Evolutionary conservation across 768 basidiomycete species (phyloP).

Genomic region (Kwoniella sp.): DNA sequence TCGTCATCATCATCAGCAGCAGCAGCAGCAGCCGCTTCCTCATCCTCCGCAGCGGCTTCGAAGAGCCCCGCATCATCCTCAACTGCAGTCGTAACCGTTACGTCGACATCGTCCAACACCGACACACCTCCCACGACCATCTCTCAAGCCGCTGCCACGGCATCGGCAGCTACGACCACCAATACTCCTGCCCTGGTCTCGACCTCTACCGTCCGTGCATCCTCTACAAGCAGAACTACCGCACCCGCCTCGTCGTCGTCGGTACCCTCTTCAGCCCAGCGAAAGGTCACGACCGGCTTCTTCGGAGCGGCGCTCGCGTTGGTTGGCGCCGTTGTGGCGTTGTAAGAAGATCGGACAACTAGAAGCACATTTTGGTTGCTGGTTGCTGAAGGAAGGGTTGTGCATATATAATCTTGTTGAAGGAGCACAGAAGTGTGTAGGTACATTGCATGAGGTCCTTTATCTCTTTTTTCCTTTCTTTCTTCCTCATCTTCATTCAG

Average conservation of each 20-base stretch:
- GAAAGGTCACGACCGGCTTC: background rate
- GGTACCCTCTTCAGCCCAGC: background rate
- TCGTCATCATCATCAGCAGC: background rate
- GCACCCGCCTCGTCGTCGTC: background rate
- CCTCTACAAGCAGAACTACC: background rate
- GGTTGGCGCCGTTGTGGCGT: background rate
- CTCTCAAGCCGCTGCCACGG: conserved; percentile 10
- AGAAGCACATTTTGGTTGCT: no score
- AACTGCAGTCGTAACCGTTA: conserved; percentile 8
- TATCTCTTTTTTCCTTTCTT: no score
- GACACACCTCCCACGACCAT: conserved; percentile 15
- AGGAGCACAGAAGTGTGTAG: no score
- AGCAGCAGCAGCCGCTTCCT: background rate
- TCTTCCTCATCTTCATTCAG: no score
- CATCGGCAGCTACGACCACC: background rate
- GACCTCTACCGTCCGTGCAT: conserved; percentile 8
- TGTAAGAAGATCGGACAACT: no score
- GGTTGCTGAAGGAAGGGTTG: no score
- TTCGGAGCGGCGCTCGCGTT: background rate
- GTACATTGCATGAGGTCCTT: no score
- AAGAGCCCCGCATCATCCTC: conserved; percentile 11
- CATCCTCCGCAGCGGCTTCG: no score
- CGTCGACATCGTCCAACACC: conserved; percentile 6
- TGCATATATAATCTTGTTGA: no score
- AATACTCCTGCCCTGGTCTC: conserved; percentile 8